Conservation (phyloP, 2,329 filamentous ascomycete genomes). For the Pseudocercospora eumusae region DNA sequence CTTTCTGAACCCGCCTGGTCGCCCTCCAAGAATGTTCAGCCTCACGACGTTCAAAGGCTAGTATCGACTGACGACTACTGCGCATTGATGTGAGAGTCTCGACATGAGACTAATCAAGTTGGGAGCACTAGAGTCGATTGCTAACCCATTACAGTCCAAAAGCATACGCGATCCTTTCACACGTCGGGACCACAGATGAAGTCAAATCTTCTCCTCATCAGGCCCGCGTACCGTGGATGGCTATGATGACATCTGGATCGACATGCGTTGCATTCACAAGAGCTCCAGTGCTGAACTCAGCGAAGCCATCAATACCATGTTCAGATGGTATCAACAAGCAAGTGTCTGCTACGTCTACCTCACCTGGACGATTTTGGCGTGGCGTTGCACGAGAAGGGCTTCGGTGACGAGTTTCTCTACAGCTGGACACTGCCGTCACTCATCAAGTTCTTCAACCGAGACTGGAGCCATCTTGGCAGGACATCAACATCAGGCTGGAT, state of each 20-base stretch:
- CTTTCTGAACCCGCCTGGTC: background rate
- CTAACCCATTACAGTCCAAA: conserved; percentile 1
- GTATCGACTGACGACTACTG: background rate
- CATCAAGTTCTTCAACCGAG: conserved; percentile 14
- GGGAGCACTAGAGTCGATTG: background rate
- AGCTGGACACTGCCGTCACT: conserved; percentile 18
- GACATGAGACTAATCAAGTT: conserved; percentile 12
- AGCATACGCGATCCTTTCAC: conserved; percentile 23
- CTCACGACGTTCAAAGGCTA: background rate
- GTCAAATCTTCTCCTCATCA: background rate
- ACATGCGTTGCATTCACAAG: conserved; percentile 32
- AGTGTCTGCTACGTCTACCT: conserved; percentile 28
- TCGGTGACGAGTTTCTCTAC: background rate
- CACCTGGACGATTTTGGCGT: conserved; percentile 14
- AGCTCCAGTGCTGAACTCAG: conserved; percentile 24
- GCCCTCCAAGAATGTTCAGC: background rate
- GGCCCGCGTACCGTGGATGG: background rate
- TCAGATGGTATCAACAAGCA: conserved; percentile 25
- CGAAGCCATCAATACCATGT: conserved; percentile 33
- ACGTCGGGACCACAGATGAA: conserved; percentile 17
- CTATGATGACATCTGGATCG: conserved; percentile 25
- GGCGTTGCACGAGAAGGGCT: background rate
- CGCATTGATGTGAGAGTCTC: background rate
- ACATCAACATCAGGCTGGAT: background rate
- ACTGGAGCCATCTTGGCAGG: conserved; percentile 21